phyloP scores from a whole-genome alignment of 306 rosid species.

The Prunus persica region Prunus_persica_NCBIv2 NC_034010.1:2990001-2990500 shows the following conservation, averaged over 20 bases:
- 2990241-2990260: constrained; percentile 73
- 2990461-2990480: constrained; percentile 57
- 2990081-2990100: constrained; percentile 67
- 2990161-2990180: constrained; percentile 62
- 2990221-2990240: constrained; percentile 64
- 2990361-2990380: constrained; percentile 51
- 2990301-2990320: constrained; percentile 76
- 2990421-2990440: constrained; percentile 45
- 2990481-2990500: constrained; percentile 65
- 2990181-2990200: constrained; percentile 78
- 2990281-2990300: constrained; percentile 65
- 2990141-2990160: constrained; percentile 64
- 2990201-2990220: constrained; percentile 52
- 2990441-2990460: constrained; percentile 61
- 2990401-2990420: constrained; percentile 54
- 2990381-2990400: constrained; percentile 48
- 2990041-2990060: constrained; percentile 66
- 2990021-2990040: constrained; percentile 67
- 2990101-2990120: constrained; percentile 90
- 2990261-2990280: constrained; percentile 82
- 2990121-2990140: constrained; percentile 54
- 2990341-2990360: constrained; percentile 59
- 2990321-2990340: constrained; percentile 63
- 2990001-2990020: constrained; percentile 56
- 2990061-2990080: constrained; percentile 47